These are phyloP conservation scores for Chenopodium album DNA, from an alignment of 148 eudicot species.

Conservation along the genomic window DNA sequence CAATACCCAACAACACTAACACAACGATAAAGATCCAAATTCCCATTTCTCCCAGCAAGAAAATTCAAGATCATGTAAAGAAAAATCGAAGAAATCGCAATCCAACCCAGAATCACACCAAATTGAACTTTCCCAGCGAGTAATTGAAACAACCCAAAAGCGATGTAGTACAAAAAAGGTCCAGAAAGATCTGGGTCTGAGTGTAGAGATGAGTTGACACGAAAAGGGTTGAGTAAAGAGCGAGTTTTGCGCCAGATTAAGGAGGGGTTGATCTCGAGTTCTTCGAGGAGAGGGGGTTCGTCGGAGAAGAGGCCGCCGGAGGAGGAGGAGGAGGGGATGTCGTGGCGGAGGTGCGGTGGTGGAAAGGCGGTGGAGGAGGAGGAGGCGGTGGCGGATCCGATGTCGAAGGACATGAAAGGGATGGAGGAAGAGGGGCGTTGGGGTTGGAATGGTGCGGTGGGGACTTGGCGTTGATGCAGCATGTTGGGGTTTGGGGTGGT, in stretches of 20 bases:
- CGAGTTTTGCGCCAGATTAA: slow-evolving; percentile 20
- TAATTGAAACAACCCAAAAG: neutral
- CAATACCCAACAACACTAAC: neutral
- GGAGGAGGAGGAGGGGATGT: slow-evolving; percentile 8
- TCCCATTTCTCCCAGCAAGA: neutral
- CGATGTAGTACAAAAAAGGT: neutral
- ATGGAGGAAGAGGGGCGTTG: neutral
- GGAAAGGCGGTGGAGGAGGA: neutral
- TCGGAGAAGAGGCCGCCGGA: slow-evolving; percentile 17
- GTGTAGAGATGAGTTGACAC: slow-evolving; percentile 10
- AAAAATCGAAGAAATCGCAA: neutral
- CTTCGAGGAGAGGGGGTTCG: slow-evolving; percentile 24
- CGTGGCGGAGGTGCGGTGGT: neutral
- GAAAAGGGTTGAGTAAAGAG: slow-evolving; percentile 20
- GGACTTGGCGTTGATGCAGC: neutral
- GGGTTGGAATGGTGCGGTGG: slow-evolving; percentile 8
- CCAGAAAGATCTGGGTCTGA: neutral
- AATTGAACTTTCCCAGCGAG: neutral
- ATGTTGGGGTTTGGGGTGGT: neutral
- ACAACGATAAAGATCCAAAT: neutral
- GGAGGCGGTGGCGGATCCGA: slow-evolving; percentile 2
- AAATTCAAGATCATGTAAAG: neutral
- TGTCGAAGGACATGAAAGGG: slow-evolving; percentile 24
- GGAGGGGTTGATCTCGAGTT: slow-evolving; percentile 26
- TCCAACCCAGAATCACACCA: neutral